A percentile compares a stretch with the other conserved stretches of the same genome.
Conservation (phyloP, 257 asterid genomes). For the Jasminum sambac region DNA sequence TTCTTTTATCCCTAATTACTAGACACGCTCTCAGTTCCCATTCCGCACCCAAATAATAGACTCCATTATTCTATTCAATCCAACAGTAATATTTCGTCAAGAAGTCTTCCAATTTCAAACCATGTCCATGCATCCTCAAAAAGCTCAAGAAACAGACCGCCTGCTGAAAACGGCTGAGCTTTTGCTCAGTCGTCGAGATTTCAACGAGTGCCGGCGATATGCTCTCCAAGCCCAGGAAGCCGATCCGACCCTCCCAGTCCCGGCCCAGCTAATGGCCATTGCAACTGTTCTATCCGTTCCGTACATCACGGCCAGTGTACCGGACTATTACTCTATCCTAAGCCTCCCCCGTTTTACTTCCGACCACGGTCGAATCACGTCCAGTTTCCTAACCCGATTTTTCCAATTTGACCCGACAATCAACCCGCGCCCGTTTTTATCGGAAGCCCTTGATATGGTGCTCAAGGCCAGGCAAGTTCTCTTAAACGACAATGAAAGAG, state of each 20-base stretch:
- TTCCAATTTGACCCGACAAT: conserved; percentile 40
- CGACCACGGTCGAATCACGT: conserved; percentile 30
- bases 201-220: conserved; percentile 37
- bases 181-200: conserved; percentile 37
- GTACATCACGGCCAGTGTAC: conserved; percentile 24
- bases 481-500: conserved; percentile 39
- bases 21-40: too few species aligned
- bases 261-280: conserved; percentile 43
- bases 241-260: conserved; percentile 36
- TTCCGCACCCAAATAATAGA: too few species aligned
- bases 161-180: conserved; percentile 36
- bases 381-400: conserved; percentile 27
- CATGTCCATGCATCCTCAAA: conserved; percentile 19
- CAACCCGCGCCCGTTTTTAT: conserved; percentile 39
- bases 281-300: conserved; percentile 43
- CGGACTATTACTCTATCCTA: conserved; percentile 47
- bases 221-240: conserved; percentile 44
- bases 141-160: conserved; percentile 24
- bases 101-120: not conserved
- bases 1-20: too few species aligned
- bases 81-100: not conserved
- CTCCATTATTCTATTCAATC: too few species aligned
- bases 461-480: conserved; percentile 46
- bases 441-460: conserved; percentile 43
- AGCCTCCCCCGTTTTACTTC: conserved; percentile 45